Conservation (phyloP, 805 yeast genomes). For the Ogataea wickerhamii region DNA sequence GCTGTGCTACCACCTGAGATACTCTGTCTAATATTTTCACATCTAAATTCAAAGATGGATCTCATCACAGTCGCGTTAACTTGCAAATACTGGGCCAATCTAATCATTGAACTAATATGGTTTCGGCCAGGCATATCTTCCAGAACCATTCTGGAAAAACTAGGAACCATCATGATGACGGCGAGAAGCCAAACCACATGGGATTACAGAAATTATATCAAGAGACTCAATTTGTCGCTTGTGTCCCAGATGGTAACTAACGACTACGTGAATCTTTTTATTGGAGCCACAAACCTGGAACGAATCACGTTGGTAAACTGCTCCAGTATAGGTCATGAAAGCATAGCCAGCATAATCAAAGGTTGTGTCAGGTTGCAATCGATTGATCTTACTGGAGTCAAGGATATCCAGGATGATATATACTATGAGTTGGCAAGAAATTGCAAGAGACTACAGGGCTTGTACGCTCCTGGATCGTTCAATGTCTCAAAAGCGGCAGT, state of each 20-base stretch:
- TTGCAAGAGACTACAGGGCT: conserved; percentile 80
- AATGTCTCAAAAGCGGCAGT: conserved; percentile 67
- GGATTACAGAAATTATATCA: conserved; percentile 66
- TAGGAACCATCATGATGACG: conserved; percentile 52
- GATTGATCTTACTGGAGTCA: conserved; percentile 81
- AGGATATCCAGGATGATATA: conserved; percentile 64
- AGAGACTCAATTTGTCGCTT: conserved; percentile 74
- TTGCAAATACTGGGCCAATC: conserved; percentile 75
- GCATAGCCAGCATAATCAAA: conserved; percentile 58
- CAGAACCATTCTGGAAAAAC: conserved; percentile 45
- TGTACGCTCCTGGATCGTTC: conserved; percentile 83
- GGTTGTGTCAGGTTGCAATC: conserved; percentile 74
- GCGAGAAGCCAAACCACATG: conserved; percentile 51
- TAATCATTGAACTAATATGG: conserved; percentile 80
- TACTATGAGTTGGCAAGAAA: conserved; percentile 61
- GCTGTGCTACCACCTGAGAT: conserved; percentile 56
- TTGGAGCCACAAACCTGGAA: conserved; percentile 74
- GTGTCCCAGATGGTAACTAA: conserved; percentile 69
- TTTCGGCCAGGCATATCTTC: conserved; percentile 73
- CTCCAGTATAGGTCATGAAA: conserved; percentile 52
- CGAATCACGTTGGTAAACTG: conserved; percentile 85
- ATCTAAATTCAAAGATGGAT: conserved; percentile 57
- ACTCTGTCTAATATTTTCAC: conserved; percentile 60
- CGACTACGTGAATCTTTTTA: conserved; percentile 53
- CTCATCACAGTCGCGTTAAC: conserved; percentile 62